Evolutionary conservation across 2,329 filamentous ascomycete species (phyloP).

Genomic region (Periglandula ipomoeae): DNA sequence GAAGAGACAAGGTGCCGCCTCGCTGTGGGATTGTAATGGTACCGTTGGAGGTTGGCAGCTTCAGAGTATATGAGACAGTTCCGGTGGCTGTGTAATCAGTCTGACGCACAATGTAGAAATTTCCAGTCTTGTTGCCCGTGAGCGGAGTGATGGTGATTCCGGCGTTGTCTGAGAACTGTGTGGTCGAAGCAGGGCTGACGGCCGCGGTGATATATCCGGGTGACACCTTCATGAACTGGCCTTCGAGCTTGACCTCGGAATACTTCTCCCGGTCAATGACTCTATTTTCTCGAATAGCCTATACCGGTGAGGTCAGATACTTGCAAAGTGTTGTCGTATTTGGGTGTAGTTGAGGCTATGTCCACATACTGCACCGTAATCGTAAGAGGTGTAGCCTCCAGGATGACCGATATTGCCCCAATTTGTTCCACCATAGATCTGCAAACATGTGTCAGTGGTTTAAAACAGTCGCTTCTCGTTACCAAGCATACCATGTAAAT

Average conservation of each 20-base stretch:
- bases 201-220: conserved; percentile 57
- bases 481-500: conserved; percentile 56
- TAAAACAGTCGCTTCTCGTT: no score
- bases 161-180: conserved; percentile 41
- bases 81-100: conserved; percentile 50
- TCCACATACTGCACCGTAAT: conserved; percentile 36
- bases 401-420: conserved; percentile 72
- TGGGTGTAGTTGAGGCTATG: conserved; percentile 9
- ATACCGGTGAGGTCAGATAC: neutral
- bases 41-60: conserved; percentile 49
- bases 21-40: conserved; percentile 49
- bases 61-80: conserved; percentile 54
- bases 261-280: conserved; percentile 66
- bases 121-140: conserved; percentile 39
- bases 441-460: neutral
- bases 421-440: conserved; percentile 69
- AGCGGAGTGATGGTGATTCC: conserved; percentile 54
- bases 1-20: conserved; percentile 46
- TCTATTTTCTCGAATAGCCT: conserved; percentile 57
- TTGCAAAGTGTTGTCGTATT: conserved; percentile 11
- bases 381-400: conserved; percentile 51
- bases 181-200: conserved; percentile 39
- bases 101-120: conserved; percentile 62
- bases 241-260: conserved; percentile 67
- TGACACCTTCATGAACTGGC: conserved; percentile 65